Evolutionary conservation across 164 flowering plant species (phyloP).

Genomic region (Santalum album): DNA sequence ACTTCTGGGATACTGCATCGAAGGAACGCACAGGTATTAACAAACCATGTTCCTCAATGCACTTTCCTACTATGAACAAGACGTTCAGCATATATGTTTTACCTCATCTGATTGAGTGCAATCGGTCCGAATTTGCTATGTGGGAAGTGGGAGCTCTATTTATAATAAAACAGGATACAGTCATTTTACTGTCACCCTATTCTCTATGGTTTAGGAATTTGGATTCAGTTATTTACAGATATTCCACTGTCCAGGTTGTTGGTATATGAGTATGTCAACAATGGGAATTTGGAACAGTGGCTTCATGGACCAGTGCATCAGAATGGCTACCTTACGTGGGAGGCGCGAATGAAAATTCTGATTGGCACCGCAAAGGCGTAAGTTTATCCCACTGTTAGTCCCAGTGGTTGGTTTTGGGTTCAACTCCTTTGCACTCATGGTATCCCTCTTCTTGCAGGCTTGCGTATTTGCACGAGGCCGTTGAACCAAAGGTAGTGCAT

Average conservation of each 20-base stretch:
- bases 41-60: background rate
- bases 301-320: slow-evolving; percentile 83
- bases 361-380: slow-evolving; percentile 93
- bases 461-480: slow-evolving; percentile 87
- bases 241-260: slow-evolving; percentile 40
- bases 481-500: slow-evolving; percentile 89
- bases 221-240: background rate
- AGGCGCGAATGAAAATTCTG: slow-evolving; percentile 73
- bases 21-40: slow-evolving; percentile 79
- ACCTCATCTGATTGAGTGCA: background rate
- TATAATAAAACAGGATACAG: no score
- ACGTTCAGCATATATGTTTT: no score
- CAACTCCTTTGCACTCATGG: slow-evolving; percentile 1
- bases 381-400: slow-evolving; percentile 13
- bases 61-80: background rate
- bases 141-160: no score
- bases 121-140: no score
- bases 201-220: no score
- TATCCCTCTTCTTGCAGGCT: slow-evolving; percentile 37
- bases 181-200: no score
- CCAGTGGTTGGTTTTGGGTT: background rate
- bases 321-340: slow-evolving; percentile 84
- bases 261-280: slow-evolving; percentile 85
- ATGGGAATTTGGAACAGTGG: slow-evolving; percentile 87
- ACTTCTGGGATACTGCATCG: slow-evolving; percentile 85